Base-by-base conservation (phyloP, 1,284 basidiomycete genomes). In the Phlebopus sp. region DNA sequence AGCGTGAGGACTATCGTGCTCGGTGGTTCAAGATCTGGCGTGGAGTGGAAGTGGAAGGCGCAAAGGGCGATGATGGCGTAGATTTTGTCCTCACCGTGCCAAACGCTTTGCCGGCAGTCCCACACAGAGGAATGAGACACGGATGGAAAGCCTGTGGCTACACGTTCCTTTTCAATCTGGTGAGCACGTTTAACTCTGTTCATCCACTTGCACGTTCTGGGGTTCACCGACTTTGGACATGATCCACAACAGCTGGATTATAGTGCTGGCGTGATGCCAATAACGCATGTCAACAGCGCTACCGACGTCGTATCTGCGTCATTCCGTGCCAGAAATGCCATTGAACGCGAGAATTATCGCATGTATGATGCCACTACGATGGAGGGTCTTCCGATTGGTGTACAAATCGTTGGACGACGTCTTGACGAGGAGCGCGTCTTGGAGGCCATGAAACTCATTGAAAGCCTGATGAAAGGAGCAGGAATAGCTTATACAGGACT, bases 381-480 rank as follows among this genome's bases (percentile, higher is more conserved):
- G 84, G 67, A 76, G 15, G 84, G 83, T 0, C 67, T 88, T 35
- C 84, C 86, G 0, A 73, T 88, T 0, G 84, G 81, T 0, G 71
- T 88, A 27, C 83, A 87, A 63, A 62, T 86, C 4, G 75, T 83
- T 2, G 80, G 80, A 0, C 69, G 69, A 43, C 69, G 74, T 13
- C 75, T 78, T 39, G 78, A 86, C 50, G 86, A 88, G 50, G 85
- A 88, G 66, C 78, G 78, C 23, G 74, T 76, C 14, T 52, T 76
- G 50, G 76, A 69, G 53, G 76, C 66, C 2, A 76, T 75, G 76
- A 75, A 72, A 51, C 48, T 75, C 34, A 63, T 77, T 2, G 58
- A 71, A 32, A 48, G 39, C 18, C 25, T 62, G 5, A 52, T 69
- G 56, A 51, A 45, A 18, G 48, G 18, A 5, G 56, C 54, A 4